phyloP scores from a whole-genome alignment of 2,329 filamentous ascomycete species.

The Phaeoacremonium minimum region DNA sequence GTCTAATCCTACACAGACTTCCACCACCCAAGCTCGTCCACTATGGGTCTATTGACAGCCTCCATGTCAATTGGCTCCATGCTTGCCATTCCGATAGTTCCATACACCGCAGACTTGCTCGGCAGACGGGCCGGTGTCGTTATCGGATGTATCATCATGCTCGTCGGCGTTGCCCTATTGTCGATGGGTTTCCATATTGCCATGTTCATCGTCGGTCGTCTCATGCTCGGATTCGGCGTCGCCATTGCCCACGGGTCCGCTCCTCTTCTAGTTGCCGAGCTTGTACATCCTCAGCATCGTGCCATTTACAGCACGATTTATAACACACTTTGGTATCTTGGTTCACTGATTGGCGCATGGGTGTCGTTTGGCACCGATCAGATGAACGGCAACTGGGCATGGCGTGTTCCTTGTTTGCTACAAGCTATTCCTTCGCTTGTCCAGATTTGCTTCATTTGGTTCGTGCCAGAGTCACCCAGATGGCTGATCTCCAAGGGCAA shows the following conservation, averaged over 20 bases:
- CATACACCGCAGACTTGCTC: constrained; percentile 38
- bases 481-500: constrained; percentile 27
- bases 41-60: constrained; percentile 34
- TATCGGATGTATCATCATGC: constrained; percentile 35
- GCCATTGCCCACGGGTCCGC: constrained; percentile 13
- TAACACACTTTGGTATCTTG: constrained; percentile 21
- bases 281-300: constrained; percentile 31
- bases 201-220: constrained; percentile 33
- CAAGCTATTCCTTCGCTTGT: constrained; percentile 7
- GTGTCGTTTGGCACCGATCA: constrained; percentile 14
- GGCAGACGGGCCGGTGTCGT: constrained; percentile 39
- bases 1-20: too few relatives aligned
- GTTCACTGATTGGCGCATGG: constrained; percentile 19
- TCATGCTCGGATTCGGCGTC: constrained; percentile 28
- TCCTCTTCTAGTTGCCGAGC: constrained; percentile 24
- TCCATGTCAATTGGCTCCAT: constrained; percentile 42
- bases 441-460: constrained; percentile 18
- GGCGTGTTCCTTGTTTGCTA: constrained; percentile 9
- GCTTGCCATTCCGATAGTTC: constrained; percentile 31
- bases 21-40: constrained; percentile 21
- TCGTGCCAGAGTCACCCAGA: constrained; percentile 30
- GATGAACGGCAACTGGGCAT: constrained; percentile 10
- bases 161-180: constrained; percentile 33
- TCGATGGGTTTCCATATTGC: constrained; percentile 28
- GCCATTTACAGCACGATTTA: constrained; percentile 23